Base-by-base conservation (phyloP, 2,329 filamentous ascomycete genomes). In the Hymenoscyphus infarciens region DNA sequence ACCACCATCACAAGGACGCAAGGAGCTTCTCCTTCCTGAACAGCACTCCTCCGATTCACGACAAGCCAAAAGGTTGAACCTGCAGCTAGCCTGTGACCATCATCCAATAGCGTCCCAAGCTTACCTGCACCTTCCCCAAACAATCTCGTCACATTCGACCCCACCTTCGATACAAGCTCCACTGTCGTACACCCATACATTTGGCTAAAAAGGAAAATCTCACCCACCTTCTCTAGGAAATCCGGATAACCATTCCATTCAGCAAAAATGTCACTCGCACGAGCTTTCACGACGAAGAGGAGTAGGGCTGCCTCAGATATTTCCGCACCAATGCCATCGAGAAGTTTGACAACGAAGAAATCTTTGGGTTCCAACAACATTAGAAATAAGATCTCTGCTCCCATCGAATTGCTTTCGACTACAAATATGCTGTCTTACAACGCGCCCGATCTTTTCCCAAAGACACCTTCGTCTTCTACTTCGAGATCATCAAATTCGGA, bases 371-470 rank as follows among this genome's bases (percentile, higher is more conserved):
- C 66, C 10, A 70, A 69, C 19, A 68, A 66, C 11, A 72, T 73
- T 31, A 64, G 69, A 68, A 84, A 82, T 74, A 88, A 92, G 79
- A 99, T 99, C 74, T 99, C 95, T 1, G 86, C 83, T 2, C 95
- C 95, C 0, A 83, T 97, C 60, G 88, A 92, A 76, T 83, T 99
- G 66, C 81, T 97, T 57, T 96, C 95, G 64, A 97, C 94, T 5
- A 98, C 95, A 70, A 99, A 98, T 77, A 92, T 96, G 84, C 87
- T 97, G 61, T 92, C 92, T 7, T 97, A 97, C 82, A 94, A 94
- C 74, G 93, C 95, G 10, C 94, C 94, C 58, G 90, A 97, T 74
- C 87, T 97, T 66, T 79, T 80, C 54, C 75, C 72, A 27, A 68
- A 63, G 55, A 49, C 59, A 13, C 22, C 55, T 6, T 58, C 67